Conservation (phyloP, 2,329 filamentous ascomycete genomes). For the Phaeophleospora eucalypticola region DNA sequence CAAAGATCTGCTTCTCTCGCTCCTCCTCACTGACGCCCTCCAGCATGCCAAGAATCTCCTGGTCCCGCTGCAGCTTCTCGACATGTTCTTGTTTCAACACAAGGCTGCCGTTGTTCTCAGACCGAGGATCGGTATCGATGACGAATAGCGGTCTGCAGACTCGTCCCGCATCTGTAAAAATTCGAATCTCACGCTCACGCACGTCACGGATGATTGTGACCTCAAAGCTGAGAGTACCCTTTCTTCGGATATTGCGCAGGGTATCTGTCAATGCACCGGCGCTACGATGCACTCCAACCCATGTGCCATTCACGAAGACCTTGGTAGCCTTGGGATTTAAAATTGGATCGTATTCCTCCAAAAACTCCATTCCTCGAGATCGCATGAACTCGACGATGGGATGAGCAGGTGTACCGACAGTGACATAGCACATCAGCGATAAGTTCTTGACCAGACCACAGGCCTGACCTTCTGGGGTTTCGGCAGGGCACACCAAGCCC, state of each 20-base stretch:
- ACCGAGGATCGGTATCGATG: conserved; percentile 77
- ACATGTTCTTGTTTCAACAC: conserved; percentile 84
- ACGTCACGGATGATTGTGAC: conserved; percentile 95
- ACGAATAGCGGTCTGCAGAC: conserved; percentile 93
- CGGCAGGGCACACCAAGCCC: conserved; percentile 94
- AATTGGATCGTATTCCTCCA: conserved; percentile 75
- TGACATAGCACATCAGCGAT: conserved; percentile 97
- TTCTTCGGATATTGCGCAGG: conserved; percentile 47
- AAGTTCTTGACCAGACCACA: conserved; percentile 98
- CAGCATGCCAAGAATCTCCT: conserved; percentile 45
- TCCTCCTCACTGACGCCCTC: conserved; percentile 56
- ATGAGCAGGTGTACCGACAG: conserved; percentile 84
- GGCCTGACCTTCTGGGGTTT: conserved; percentile 96
- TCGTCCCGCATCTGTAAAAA: conserved; percentile 94
- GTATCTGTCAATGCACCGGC: conserved; percentile 73
- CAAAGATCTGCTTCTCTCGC: conserved; percentile 61
- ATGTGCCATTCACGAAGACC: conserved; percentile 95
- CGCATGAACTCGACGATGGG: conserved; percentile 95
- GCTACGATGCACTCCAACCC: conserved; percentile 93
- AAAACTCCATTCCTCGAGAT: conserved; percentile 87
- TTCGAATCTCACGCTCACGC: conserved; percentile 94
- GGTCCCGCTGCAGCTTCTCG: conserved; percentile 68
- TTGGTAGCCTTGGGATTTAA: conserved; percentile 87
- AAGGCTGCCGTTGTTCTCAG: conserved; percentile 69
- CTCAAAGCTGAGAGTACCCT: conserved; percentile 81